These are phyloP conservation scores for Cytospora chrysosperma DNA, from an alignment of 2,329 filamentous ascomycete genomes.

Conservation along the genomic window DNA sequence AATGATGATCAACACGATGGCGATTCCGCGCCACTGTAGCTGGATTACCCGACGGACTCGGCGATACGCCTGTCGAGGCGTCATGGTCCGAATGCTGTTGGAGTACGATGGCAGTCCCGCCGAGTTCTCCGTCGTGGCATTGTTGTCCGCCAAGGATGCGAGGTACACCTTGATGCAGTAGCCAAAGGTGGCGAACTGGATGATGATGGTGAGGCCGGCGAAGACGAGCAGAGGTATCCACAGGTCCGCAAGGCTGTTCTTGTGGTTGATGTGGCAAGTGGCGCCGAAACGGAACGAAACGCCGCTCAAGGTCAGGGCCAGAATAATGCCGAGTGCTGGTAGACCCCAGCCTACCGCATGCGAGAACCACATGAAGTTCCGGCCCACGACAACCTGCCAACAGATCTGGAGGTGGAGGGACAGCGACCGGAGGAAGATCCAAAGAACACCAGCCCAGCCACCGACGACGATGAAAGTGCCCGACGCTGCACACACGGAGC, in stretches of 20 bases:
- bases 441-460: slow-evolving; percentile 80
- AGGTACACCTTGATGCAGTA: slow-evolving; percentile 97
- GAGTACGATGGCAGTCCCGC: slow-evolving; percentile 68
- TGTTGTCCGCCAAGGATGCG: slow-evolving; percentile 73
- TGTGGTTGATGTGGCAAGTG: slow-evolving; percentile 92
- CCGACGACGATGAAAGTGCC: slow-evolving; percentile 84
- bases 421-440: slow-evolving; percentile 86
- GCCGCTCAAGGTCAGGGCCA: slow-evolving; percentile 81
- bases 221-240: slow-evolving; percentile 88
- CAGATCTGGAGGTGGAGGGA: slow-evolving; percentile 97
- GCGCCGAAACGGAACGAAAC: slow-evolving; percentile 92
- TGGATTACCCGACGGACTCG: slow-evolving; percentile 82
- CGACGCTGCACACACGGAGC: slow-evolving; percentile 79
- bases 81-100: slow-evolving; percentile 72
- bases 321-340: slow-evolving; percentile 69
- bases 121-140: slow-evolving; percentile 68
- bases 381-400: slow-evolving; percentile 90
- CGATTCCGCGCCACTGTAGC: slow-evolving; percentile 92
- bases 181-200: slow-evolving; percentile 80
- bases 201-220: slow-evolving; percentile 70
- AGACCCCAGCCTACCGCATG: slow-evolving; percentile 82
- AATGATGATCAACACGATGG: slow-evolving; percentile 85
- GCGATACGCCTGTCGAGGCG: slow-evolving; percentile 83
- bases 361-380: slow-evolving; percentile 84
- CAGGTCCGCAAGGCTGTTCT: slow-evolving; percentile 77